phyloP scores from a whole-genome alignment of 805 yeast species.

The Ogataea naganishii region DNA sequence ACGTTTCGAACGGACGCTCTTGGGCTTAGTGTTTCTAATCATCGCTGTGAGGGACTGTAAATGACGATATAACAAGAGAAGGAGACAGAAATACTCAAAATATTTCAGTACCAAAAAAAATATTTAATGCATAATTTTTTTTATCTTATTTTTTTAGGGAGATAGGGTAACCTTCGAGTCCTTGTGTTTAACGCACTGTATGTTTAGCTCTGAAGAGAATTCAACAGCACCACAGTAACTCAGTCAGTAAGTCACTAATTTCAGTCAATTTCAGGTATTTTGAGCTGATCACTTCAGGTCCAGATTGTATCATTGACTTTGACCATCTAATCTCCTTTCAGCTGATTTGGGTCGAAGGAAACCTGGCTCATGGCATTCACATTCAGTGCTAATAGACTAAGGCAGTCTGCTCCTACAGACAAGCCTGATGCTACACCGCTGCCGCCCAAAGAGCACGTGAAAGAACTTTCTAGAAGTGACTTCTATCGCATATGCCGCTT shows the following conservation, averaged over 20 bases:
- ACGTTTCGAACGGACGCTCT: constrained; percentile 92
- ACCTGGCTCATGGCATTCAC: no score
- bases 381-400: constrained; percentile 14
- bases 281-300: no score
- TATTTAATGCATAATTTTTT: neutral
- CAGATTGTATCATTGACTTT: no score
- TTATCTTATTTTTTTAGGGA: neutral
- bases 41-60: constrained; percentile 7
- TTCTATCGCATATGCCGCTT: constrained; percentile 49
- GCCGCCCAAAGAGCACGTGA: neutral
- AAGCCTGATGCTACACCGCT: neutral
- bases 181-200: no score
- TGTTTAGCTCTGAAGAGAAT: no score
- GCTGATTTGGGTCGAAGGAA: no score
- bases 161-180: neutral
- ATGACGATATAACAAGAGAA: neutral
- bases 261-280: no score
- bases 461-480: constrained; percentile 50
- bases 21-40: constrained; percentile 63
- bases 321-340: no score
- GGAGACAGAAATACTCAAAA: neutral
- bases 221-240: no score
- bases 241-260: no score
- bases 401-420: neutral
- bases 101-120: neutral